Evolutionary conservation across 2,329 filamentous ascomycete species (phyloP).

Genomic region (Paraphaeosphaeria sporulosa): DNA sequence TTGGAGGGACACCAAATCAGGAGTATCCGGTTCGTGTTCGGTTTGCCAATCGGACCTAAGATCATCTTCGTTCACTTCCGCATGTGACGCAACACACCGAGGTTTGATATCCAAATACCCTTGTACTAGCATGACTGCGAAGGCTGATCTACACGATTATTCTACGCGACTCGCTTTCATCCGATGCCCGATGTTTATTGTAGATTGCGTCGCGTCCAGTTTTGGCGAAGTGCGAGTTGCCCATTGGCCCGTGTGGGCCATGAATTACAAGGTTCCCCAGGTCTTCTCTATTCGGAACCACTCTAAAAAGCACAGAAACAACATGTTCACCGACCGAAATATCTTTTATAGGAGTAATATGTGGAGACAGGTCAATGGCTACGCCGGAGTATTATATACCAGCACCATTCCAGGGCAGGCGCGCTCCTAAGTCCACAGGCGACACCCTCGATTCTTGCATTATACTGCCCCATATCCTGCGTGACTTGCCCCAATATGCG

Average conservation of each 20-base stretch:
- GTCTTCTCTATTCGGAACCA: constrained; percentile 14
- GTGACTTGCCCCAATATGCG: constrained; percentile 2
- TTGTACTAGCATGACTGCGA: background rate
- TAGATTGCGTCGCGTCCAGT: background rate
- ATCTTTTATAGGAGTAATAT: constrained; percentile 13
- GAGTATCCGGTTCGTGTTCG: constrained; percentile 2
- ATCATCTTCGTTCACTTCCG: background rate
- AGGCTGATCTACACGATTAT: background rate
- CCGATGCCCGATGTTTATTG: constrained; percentile 5
- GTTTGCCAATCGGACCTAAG: constrained; percentile 3
- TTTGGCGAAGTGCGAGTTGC: constrained; percentile 3
- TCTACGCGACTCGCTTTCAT: background rate
- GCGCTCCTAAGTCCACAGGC: background rate
- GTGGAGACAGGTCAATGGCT: background rate
- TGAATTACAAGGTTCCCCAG: constrained; percentile 11
- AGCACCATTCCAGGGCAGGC: background rate
- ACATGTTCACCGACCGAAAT: constrained; percentile 16
- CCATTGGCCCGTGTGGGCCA: constrained; percentile 5
- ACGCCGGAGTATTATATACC: background rate
- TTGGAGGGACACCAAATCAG: constrained; percentile 6
- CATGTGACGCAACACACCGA: background rate
- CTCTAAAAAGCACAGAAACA: constrained; percentile 2
- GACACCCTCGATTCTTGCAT: background rate
- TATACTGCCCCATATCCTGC: background rate
- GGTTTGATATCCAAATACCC: background rate